Evolutionary conservation across 805 yeast genomes (phyloP), one percentile per base, ranked within the genome.

Genomic region (Lipomyces starkeyi): DNA sequence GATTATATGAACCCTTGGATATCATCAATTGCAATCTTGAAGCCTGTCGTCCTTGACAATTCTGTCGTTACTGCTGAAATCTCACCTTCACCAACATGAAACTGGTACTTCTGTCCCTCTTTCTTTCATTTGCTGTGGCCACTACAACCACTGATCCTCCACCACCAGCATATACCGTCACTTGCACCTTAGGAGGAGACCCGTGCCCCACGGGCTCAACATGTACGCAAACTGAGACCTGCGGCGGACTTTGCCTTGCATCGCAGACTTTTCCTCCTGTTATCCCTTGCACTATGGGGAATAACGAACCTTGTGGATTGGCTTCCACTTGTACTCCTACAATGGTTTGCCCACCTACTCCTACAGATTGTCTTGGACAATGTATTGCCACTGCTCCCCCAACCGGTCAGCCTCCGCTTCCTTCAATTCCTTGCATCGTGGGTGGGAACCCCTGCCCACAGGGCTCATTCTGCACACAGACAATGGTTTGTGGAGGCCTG

Each of bases 251-350:
- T 53, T 53, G 56, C 56, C 56, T 53, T 2, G 29, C 56, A n/a
- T 22, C 56, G 2, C 56, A 53, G 56, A 53, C 56, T 17, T 53
- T 53, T 25, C 56, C 56, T 3, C 32, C 56, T 22, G 56, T 53
- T 22, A 53, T 53, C 32, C 49, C 56, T 20, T 53, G 56, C 56
- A 53, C 56, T 9, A 53, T 53, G 9, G 56, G 56, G 17, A 53
- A 53, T 9, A 14, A 53, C 32, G 2, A 3, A 11, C 56, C 56
- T 14, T 53, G 56, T 8, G 56, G 56, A 53, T 53, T 34, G 32
- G 56, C 56, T 53, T 53, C 56, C 3, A 53, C 56, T 53, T 53
- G 56, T 53, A 53, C 56, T 22, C 56, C 56, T 20, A 53, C 56
- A 22, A 53, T 53, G 56, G 34, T 53, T 22, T 53, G 56, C 56